Base-by-base conservation (phyloP, 2,329 filamentous ascomycete species). In the Calcarisporium arbuscula region DNA sequence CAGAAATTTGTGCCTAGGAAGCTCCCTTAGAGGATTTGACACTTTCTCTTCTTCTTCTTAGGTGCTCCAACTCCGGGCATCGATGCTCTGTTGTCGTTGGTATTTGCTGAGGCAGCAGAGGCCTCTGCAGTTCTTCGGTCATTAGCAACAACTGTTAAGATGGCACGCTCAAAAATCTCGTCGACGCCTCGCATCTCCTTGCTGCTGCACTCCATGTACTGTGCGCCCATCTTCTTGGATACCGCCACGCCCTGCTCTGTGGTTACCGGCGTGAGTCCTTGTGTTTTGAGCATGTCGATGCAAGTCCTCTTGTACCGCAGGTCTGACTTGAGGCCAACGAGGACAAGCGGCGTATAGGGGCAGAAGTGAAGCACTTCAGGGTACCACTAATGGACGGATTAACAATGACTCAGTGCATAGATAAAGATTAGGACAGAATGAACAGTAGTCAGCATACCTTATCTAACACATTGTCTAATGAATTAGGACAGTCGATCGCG, bases 331-430 rank as follows among this genome's bases (percentile, higher is more conserved):
- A 98, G 80, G 39, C 90, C 92, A 48, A 95, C 85, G 36, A 98
- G 85, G 56, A 98, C 83, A 45, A 98, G 81, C 17, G 92, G 92
- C 3, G 90, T 96, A 53, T 92, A 95, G 12, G 92, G 92, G 65
- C 92, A 96, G 71, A 98, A 98, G 65, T 98, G 92, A 36, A 96
- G 79, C 51, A 98, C 92, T 70, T 98, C 92, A 41, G 92, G 92
- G 56, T 95, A 98, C 92, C 92, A 98, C 92, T 96, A 50, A 34
- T n/a, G 11, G 14, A 27, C n/a, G 7, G 28, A n/a, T n/a, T n/a
- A n/a, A n/a, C n/a, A n/a, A n/a, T n/a, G n/a, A n/a, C n/a, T 30
- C 20, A 34, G 38, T 5, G 21, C 6, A 8, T 12, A 6, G 11
- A 19, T 41, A 15, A 48, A 42, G 31, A 38, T 39, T 2, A 22